A percentile compares a stretch with the other conserved stretches of the same genome.
Conservation (phyloP, 225 moss, liverwort and hornwort genomes). For the Polytrichum commune region DNA sequence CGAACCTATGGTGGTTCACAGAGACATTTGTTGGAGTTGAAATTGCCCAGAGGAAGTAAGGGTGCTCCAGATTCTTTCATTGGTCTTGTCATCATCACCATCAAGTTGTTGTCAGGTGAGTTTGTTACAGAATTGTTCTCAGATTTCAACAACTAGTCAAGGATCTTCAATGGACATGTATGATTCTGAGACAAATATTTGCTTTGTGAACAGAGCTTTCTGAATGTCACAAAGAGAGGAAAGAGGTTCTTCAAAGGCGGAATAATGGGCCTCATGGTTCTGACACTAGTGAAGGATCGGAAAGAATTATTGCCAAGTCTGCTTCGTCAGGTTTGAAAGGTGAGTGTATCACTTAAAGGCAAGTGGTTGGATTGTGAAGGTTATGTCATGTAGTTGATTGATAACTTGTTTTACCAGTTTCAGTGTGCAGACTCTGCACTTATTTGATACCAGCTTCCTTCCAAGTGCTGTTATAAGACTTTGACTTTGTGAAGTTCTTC, state of each 20-base stretch:
- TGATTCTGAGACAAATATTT: not conserved
- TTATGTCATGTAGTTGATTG: too few relatives aligned
- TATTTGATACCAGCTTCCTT: too few relatives aligned
- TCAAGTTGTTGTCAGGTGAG: conserved; percentile 89
- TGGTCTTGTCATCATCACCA: conserved; percentile 78
- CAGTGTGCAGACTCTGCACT: too few relatives aligned
- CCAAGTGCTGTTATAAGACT: too few relatives aligned
- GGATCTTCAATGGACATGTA: not conserved
- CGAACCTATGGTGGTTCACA: conserved; percentile 32
- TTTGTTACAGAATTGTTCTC: not conserved
- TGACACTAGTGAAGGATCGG: conserved; percentile 16
- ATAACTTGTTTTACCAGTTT: too few relatives aligned
- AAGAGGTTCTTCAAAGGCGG: conserved; percentile 35
- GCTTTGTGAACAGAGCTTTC: conserved; percentile 58
- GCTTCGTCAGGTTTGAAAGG: conserved; percentile 40
- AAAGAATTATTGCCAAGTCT: conserved; percentile 19
- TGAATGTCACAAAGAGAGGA: conserved; percentile 60
- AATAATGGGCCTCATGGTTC: conserved; percentile 21
- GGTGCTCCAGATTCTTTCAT: conserved; percentile 82
- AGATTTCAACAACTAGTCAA: not conserved
- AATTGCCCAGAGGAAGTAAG: conserved; percentile 66
- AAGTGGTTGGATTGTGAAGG: too few relatives aligned
- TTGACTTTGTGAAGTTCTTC: too few relatives aligned
- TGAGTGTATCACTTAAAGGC: conserved; percentile 11
- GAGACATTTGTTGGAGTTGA: conserved; percentile 89